Percentiles rank a stretch among this genome's conserved stretches.
phyloP scores from a whole-genome alignment of 176 grass and related monocot genomes.

The Tillandsia fasciculata region DNA sequence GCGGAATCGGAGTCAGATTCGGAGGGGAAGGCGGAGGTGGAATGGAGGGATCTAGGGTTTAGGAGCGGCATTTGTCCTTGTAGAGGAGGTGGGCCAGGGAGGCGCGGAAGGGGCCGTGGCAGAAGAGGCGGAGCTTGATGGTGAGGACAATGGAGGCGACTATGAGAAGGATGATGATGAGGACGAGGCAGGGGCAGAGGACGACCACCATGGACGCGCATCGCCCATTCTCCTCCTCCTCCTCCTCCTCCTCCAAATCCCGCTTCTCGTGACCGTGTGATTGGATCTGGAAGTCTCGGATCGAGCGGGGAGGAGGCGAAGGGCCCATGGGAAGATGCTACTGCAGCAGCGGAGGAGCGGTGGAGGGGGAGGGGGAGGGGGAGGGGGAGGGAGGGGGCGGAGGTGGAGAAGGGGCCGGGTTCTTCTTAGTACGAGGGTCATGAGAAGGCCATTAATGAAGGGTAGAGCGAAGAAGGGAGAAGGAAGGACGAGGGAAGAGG shows the following conservation, averaged over 20 bases:
- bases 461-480: neutral
- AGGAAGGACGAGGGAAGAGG: neutral
- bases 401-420: neutral
- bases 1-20: constrained; percentile 7
- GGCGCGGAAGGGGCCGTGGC: constrained; percentile 39
- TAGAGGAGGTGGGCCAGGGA: constrained; percentile 44
- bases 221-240: neutral
- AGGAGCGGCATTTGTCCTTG: constrained; percentile 29
- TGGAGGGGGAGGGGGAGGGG: neutral
- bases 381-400: neutral
- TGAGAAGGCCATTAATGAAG: neutral
- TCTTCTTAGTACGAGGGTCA: constrained; percentile 1
- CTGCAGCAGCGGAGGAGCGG: neutral
- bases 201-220: constrained; percentile 16
- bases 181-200: constrained; percentile 55
- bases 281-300: constrained; percentile 5
- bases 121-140: constrained; percentile 71
- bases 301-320: neutral
- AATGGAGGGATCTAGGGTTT: constrained; percentile 8
- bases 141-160: constrained; percentile 38
- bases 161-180: constrained; percentile 49
- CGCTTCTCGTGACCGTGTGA: constrained; percentile 11
- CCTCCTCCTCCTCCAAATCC: neutral
- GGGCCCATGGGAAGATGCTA: neutral
- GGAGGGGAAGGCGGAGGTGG: constrained; percentile 13